Conservation (phyloP, 768 basidiomycete species). For the Kwoniella mangroviensis region DNA sequence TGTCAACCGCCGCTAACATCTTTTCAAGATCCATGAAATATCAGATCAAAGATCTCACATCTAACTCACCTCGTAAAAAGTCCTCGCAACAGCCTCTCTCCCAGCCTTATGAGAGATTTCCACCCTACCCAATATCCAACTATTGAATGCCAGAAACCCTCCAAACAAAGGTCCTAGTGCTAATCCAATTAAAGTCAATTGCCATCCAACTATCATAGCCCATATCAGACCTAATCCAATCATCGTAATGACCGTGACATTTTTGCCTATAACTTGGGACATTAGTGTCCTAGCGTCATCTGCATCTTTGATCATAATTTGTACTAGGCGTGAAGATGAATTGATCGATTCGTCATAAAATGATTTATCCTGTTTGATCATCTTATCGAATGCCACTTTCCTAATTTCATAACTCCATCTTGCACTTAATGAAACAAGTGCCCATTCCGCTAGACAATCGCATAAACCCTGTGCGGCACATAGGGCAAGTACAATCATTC, state of each 20-base stretch:
- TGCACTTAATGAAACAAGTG: constrained; percentile 76
- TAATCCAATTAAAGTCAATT: constrained; percentile 86
- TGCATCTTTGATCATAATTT: constrained; percentile 81
- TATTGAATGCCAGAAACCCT: constrained; percentile 73
- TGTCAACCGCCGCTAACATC: too few relatives aligned
- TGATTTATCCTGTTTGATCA: constrained; percentile 78
- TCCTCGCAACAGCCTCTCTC: constrained; percentile 80
- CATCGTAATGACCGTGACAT: constrained; percentile 77
- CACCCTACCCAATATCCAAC: constrained; percentile 69
- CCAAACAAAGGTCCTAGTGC: constrained; percentile 85
- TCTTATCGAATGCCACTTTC: constrained; percentile 62
- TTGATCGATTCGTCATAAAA: constrained; percentile 81
- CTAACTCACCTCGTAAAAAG: constrained; percentile 78
- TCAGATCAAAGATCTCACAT: background rate
- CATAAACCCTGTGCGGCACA: constrained; percentile 77
- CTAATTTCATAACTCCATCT: constrained; percentile 76
- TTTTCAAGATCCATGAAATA: background rate
- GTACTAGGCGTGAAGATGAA: constrained; percentile 67
- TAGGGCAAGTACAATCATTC: constrained; percentile 64
- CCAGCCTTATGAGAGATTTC: constrained; percentile 81
- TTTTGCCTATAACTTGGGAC: constrained; percentile 72
- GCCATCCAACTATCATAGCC: constrained; percentile 88
- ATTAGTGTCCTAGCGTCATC: constrained; percentile 84
- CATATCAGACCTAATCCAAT: constrained; percentile 80
- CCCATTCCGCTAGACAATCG: constrained; percentile 74